Base-by-base conservation (phyloP, 495 filamentous ascomycete species). In the Penicillium daleae region DNA sequence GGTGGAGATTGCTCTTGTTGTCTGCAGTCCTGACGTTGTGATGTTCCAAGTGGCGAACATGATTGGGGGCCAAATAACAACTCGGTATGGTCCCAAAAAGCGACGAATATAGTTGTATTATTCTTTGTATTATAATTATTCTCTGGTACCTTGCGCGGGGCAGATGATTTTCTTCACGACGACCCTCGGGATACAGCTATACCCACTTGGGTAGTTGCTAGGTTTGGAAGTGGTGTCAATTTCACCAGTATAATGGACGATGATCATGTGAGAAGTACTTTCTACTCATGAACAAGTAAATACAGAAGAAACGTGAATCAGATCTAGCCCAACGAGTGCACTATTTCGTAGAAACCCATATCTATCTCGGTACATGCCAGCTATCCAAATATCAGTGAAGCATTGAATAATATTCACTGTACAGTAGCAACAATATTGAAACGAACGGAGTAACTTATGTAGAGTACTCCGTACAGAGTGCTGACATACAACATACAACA, bases 91-190 rank as follows among this genome's bases (percentile, higher is more conserved):
- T 50, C 12, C 40, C 19, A 22, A 4, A 19, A 6, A 37, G 22
- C 27, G 29, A 59, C n/a, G 31, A 48, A 48, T 15, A 17, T 15
- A 12, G 35, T 35, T 3, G 10, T 13, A 8, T 35, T 35, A 35
- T 35, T 35, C 6, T 35, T 35, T 1, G 3, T 35, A 12, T 35
- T 39, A 5, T 33, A 7, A 24, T 46, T 13, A 21, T 10, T 61
- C 40, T 40, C 49, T 37, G 46, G 55, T 32, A 3, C 58, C 59
- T 62, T 54, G 58, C 59, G 63, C 54, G 51, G 56, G 37, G 62
- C 59, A 68, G 62, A 62, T 62, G 62, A 46, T 65, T 49, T 62
- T 60, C 56, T 62, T 65, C 62, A 64, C 29, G n/a, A 64, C 22
- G n/a, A 37, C 42, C 48, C 12, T 15, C n/a, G 19, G 15, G 52